phyloP scores from a whole-genome alignment of 768 basidiomycete species.

The Lentinula sp. region DNA sequence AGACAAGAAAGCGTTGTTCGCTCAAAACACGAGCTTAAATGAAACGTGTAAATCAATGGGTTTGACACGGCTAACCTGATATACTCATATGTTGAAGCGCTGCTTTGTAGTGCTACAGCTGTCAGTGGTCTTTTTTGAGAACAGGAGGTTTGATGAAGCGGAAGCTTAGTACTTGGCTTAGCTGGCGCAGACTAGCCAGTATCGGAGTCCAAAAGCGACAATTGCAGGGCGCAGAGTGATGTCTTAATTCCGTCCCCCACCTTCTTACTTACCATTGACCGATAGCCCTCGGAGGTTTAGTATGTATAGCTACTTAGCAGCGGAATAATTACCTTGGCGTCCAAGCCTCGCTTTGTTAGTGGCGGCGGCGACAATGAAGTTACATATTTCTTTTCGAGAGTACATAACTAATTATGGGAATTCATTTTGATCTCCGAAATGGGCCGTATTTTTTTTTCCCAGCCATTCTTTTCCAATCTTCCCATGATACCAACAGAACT shows the following conservation, averaged over 20 bases:
- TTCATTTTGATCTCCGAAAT: slow-evolving; percentile 3
- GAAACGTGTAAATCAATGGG: neutral
- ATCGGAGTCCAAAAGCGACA: too few species aligned
- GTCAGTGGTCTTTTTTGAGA: neutral
- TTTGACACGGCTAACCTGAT: neutral
- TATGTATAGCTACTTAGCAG: neutral
- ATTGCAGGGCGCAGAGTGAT: too few species aligned
- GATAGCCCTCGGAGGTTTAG: neutral
- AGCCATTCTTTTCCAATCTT: neutral
- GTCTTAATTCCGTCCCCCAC: neutral
- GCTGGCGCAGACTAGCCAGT: too few species aligned
- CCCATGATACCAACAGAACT: neutral
- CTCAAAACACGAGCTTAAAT: neutral
- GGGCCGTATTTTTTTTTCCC: neutral
- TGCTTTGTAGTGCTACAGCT: neutral
- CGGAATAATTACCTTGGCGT: neutral
- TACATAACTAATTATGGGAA: neutral
- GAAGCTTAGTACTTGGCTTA: too few species aligned
- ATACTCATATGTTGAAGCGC: neutral
- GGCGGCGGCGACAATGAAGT: neutral
- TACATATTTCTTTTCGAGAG: neutral
- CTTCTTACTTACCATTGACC: neutral
- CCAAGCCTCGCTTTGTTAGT: neutral
- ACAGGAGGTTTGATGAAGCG: neutral
- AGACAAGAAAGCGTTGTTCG: neutral